Percentiles rank a stretch among this genome's conserved stretches.
Conservation (phyloP, 345 rosid genomes). For the Fremontodendron californicum region DNA sequence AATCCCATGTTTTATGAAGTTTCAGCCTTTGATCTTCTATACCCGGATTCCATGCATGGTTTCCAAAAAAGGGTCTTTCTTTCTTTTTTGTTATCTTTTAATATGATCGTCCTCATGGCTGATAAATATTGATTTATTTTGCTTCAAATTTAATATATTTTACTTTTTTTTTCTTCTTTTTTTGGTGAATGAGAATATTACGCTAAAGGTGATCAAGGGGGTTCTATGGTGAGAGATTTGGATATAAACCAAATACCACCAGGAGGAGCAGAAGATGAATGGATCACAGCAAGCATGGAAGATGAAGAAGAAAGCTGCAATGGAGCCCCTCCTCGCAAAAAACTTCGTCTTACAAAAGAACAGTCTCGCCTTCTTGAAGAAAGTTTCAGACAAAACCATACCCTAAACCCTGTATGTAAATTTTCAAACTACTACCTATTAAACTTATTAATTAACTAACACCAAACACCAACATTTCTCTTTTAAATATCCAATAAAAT, state of each 20-base stretch:
- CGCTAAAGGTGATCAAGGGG: slow-evolving; percentile 21
- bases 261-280: slow-evolving; percentile 37
- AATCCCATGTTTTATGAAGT: not conserved
- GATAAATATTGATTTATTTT: not conserved
- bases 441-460: not conserved
- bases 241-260: slow-evolving; percentile 67
- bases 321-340: slow-evolving; percentile 69
- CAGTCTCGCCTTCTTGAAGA: slow-evolving; percentile 96
- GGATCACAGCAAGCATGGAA: slow-evolving; percentile 47
- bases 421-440: not conserved
- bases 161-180: not conserved
- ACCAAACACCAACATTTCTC: not conserved
- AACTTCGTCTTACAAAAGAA: slow-evolving; percentile 86
- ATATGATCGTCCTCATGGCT: not conserved
- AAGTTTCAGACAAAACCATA: slow-evolving; percentile 86
- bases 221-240: slow-evolving; percentile 43
- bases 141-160: not conserved
- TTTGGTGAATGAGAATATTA: too few species aligned
- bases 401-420: slow-evolving; percentile 64
- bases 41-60: slow-evolving; percentile 8
- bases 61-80: not conserved
- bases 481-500: not conserved
- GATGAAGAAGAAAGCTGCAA: slow-evolving; percentile 48
- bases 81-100: not conserved
- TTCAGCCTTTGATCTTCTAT: slow-evolving; percentile 2